Evolutionary conservation across 805 yeast genomes (phyloP), one percentile per base, ranked within the genome.

Genomic region (Wickerhamiella azymoides): DNA sequence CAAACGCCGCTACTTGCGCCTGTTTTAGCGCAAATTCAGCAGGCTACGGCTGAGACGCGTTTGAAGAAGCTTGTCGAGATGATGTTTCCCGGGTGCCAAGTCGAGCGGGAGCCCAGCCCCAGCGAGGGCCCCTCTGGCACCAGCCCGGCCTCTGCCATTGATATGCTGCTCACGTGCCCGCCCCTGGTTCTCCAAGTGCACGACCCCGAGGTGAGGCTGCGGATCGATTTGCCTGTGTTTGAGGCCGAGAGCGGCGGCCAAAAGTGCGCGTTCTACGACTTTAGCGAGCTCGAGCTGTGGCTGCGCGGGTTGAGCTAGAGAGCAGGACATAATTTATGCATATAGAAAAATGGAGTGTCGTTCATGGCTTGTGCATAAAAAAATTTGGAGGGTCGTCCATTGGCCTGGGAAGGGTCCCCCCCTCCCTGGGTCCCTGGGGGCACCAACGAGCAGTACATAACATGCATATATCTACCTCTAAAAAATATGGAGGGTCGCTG

Each of bases 231-330:
- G 7, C 55, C 58, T 14, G 39, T 36, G 16, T 50, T 40, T 19
- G 39, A 41, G 11, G 50, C 43, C 1, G 28, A 43, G 21, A 30
- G 40, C 2, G 28, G 25, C 8, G 45, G 39, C 8, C 51, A 56
- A 7, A 51, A 47, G n/a, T 53, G 59, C 2, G 51, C 50, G 1
- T 53, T 63, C 39, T 57, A 58, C 47, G 65, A 62, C 40, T 50
- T 61, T 27, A 50, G 54, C 8, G 67, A 62, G 50, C 52, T 63
- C 10, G 67, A 63, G 47, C 55, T 56, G 13, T 63, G 66, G 67
- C 49, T 62, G 17, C 36, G 44, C 19, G 24, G 21, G 16, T 10
- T 17, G n/a, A 19, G 33, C 33, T 38, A 7, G n/a, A 16, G 26
- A 28, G 14, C 33, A 4, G 14, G 3, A 28, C 13, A 28, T 13